phyloP scores from a whole-genome alignment of 2,329 filamentous ascomycete species.

The Trichophyton schoenleinii region DNA sequence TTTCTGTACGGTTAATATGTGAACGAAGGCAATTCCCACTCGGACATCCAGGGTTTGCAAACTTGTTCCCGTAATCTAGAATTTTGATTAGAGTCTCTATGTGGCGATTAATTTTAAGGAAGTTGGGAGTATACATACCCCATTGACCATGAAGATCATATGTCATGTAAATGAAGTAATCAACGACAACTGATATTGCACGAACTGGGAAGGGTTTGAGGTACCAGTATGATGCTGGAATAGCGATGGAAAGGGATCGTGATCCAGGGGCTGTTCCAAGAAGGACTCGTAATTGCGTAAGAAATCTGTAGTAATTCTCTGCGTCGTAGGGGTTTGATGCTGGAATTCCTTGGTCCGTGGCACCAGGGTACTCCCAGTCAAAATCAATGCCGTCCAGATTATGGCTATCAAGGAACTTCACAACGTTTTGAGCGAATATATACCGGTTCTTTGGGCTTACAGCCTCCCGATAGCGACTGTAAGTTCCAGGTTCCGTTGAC shows the following conservation, averaged over 20 bases:
- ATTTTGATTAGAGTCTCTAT: constrained; percentile 2
- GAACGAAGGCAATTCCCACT: constrained; percentile 25
- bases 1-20: constrained; percentile 30
- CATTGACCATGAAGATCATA: constrained; percentile 25
- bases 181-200: constrained; percentile 16
- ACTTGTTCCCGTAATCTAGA: constrained; percentile 11
- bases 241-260: constrained; percentile 18
- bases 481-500: constrained; percentile 27
- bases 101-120: constrained; percentile 9
- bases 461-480: constrained; percentile 27
- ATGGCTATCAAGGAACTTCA: constrained; percentile 30
- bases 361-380: constrained; percentile 30
- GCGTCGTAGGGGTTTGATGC: constrained; percentile 19
- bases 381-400: constrained; percentile 31
- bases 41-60: constrained; percentile 15
- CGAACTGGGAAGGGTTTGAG: constrained; percentile 18
- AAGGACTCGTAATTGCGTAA: constrained; percentile 13
- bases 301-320: constrained; percentile 22
- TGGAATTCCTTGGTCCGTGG: constrained; percentile 26
- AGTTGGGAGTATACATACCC: constrained; percentile 8
- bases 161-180: constrained; percentile 27
- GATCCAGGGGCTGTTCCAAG: constrained; percentile 14
- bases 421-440: constrained; percentile 27
- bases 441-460: constrained; percentile 26
- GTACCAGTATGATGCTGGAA: constrained; percentile 23